These are phyloP conservation scores for Ustilago xerochloae DNA, from an alignment of 1,284 basidiomycete species.

Conservation along the genomic window DNA sequence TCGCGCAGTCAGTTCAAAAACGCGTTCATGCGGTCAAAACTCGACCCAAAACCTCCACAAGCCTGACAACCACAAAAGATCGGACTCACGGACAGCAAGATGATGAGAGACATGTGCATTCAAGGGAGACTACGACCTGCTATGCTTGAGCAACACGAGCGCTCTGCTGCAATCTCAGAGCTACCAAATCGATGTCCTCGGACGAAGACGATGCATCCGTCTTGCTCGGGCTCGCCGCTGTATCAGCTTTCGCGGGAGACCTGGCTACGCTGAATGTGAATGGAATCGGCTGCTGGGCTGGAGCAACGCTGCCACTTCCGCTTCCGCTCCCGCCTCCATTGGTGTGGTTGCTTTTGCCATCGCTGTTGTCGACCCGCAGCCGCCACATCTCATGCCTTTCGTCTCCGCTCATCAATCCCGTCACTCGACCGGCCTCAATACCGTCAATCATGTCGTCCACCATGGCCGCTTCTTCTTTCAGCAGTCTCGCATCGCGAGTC, in stretches of 20 bases:
- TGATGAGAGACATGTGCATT: too few relatives aligned
- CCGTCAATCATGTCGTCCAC: conserved; percentile 33
- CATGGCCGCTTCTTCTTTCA: conserved; percentile 31
- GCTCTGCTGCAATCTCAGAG: conserved; percentile 12
- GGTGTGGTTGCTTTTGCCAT: too few relatives aligned
- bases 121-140: too few relatives aligned
- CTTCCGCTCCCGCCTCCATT: too few relatives aligned
- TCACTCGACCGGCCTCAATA: conserved; percentile 6
- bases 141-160: neutral
- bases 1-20: neutral
- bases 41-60: too few relatives aligned
- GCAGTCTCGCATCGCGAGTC: conserved; percentile 17
- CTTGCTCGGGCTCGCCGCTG: conserved; percentile 4
- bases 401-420: neutral
- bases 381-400: conserved; percentile 9
- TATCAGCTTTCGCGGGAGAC: neutral
- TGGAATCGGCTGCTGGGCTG: neutral
- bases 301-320: neutral
- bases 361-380: conserved; percentile 6
- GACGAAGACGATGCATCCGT: conserved; percentile 26
- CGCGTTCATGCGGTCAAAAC: too few relatives aligned
- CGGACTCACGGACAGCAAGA: too few relatives aligned
- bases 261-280: conserved; percentile 33
- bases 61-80: too few relatives aligned
- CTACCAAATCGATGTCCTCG: conserved; percentile 35